phyloP scores from a whole-genome alignment of 352 stramenopile genomes.

The Phytopythium delawarense region DNA sequence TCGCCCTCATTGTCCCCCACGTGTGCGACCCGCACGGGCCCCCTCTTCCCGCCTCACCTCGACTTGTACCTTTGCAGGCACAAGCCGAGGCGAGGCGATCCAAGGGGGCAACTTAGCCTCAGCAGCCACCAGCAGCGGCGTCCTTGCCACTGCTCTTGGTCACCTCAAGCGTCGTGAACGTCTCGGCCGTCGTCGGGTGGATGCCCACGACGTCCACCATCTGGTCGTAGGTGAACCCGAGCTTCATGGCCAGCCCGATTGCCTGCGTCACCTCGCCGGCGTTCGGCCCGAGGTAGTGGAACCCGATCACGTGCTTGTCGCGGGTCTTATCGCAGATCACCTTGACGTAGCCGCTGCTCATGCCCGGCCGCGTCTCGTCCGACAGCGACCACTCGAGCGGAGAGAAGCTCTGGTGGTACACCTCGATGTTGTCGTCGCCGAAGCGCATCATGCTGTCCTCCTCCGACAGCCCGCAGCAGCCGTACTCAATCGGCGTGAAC shows the following conservation, averaged over 20 bases:
- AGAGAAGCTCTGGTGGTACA: conserved; percentile 96
- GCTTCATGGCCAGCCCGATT: conserved; percentile 94
- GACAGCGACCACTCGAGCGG: conserved; percentile 95
- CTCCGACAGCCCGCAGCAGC: conserved; percentile 95
- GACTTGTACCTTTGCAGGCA: not conserved
- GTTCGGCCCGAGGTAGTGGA: conserved; percentile 98
- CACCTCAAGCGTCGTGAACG: conserved; percentile 92
- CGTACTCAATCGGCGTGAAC: conserved; percentile 98
- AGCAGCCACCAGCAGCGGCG: conserved; percentile 94
- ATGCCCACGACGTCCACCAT: conserved; percentile 94
- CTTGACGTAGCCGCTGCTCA: conserved; percentile 93
- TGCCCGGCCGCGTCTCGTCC: conserved; percentile 35
- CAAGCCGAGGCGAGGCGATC: conserved; percentile 20
- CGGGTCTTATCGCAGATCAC: conserved; percentile 91
- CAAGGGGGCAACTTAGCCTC: conserved; percentile 89
- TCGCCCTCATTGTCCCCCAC: conserved; percentile 4
- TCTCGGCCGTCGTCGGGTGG: conserved; percentile 95
- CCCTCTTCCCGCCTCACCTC: not conserved
- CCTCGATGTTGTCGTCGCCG: conserved; percentile 90
- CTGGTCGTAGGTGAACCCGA: conserved; percentile 92
- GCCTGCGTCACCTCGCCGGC: conserved; percentile 95
- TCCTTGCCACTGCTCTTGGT: conserved; percentile 93
- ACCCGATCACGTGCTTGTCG: conserved; percentile 91
- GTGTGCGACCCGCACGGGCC: not conserved
- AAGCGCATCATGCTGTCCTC: conserved; percentile 90